A percentile compares a stretch with the other conserved stretches of the same genome.
These are phyloP conservation scores for Ormosia emarginata DNA, from an alignment of 306 rosid genomes.

Conservation along the genomic window DNA sequence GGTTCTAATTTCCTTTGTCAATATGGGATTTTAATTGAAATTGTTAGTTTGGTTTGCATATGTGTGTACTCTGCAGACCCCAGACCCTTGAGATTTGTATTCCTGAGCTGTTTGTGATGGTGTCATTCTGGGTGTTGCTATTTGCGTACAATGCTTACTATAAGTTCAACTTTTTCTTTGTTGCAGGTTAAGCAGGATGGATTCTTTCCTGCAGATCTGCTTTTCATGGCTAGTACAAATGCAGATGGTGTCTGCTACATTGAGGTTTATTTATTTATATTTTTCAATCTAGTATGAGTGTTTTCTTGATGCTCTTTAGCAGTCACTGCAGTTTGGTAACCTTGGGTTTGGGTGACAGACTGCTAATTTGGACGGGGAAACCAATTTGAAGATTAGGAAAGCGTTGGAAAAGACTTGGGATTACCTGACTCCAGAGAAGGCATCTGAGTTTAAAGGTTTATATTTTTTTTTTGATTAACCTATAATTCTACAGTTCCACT, in stretches of 20 bases:
- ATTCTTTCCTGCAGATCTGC: slow-evolving; percentile 88
- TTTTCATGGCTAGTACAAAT: slow-evolving; percentile 87
- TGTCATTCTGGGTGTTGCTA: neutral
- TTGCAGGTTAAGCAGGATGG: slow-evolving; percentile 81
- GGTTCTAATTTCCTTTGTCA: neutral
- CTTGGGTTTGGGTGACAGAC: slow-evolving; percentile 49
- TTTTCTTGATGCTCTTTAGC: neutral
- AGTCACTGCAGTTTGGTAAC: slow-evolving; percentile 3
- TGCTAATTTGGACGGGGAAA: slow-evolving; percentile 97
- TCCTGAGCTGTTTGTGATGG: neutral
- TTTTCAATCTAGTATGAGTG: neutral
- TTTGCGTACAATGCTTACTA: neutral
- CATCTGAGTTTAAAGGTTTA: slow-evolving; percentile 82
- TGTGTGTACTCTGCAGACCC: neutral
- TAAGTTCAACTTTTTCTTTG: neutral
- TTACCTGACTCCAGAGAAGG: slow-evolving; percentile 72
- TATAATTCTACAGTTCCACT: neutral
- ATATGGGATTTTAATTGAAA: neutral
- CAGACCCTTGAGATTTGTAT: neutral
- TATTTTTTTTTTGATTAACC: slow-evolving; percentile 15
- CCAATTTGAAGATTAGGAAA: slow-evolving; percentile 91
- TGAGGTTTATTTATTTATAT: slow-evolving; percentile 54
- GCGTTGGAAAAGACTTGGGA: slow-evolving; percentile 98
- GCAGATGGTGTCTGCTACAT: slow-evolving; percentile 93
- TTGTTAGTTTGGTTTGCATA: neutral